Evolutionary conservation across 2,329 filamentous ascomycete species (phyloP), one percentile per base, ranked within the genome.

Genomic region (Pochonia chlamydosporia): DNA sequence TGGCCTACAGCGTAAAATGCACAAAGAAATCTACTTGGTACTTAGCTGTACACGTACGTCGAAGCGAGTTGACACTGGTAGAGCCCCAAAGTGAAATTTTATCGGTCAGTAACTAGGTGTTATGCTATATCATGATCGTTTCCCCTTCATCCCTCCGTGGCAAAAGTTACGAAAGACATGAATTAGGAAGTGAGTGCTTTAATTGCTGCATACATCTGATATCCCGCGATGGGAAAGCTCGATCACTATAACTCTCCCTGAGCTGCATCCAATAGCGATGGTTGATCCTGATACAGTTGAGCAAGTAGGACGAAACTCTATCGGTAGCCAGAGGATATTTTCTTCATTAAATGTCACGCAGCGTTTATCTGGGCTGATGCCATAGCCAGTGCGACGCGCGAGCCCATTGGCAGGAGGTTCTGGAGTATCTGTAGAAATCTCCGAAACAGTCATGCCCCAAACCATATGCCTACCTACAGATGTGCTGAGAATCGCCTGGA

Each of bases 271-370:
- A 25, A 46, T 46, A 4, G 39, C 44, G 21, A 46, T 33, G 26
- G 44, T 46, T 40, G 21, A 28, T 41, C 36, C 44, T 31, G 36
- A 41, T 26, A 46, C 25, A 41, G 44, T 35, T 40, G 36, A 46
- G 44, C 23, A 31, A 30, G 3, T 5, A 7, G 33, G 6, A 16
- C 5, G 4, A 41, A 28, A 24, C 35, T 46, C 44, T 26, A 41
- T 18, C 28, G 44, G 44, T 16, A 46, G 44, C 44, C 35, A 41
- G 36, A 46, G 44, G 3, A 46, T 26, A 26, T 46, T 46, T 21
- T 46, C 42, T 33, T 18, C 14, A 14, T 31, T 31, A 31, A 31
- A 31, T 31, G 28, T 31, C 9, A 31, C 14, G 9, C 28, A 31
- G 14, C 28, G 28, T 14, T 31, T 14, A 31, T 31, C 28, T 14